These are phyloP conservation scores for Aspergillus diversus DNA, from an alignment of 495 filamentous ascomycete genomes.

Conservation along the genomic window DNA sequence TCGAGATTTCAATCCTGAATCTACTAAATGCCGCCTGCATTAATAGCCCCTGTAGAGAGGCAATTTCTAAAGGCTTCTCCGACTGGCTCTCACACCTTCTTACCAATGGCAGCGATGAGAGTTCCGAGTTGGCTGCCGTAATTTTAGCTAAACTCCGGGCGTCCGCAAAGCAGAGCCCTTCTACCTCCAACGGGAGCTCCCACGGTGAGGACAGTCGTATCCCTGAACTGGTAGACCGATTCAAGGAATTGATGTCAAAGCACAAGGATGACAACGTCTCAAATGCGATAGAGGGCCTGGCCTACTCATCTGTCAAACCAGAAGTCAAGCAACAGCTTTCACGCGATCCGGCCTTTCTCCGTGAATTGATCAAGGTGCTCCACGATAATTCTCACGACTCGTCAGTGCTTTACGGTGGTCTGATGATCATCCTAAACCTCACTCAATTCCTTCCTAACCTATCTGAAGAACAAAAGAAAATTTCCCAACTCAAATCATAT, in stretches of 20 bases:
- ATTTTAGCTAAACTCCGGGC: constrained; percentile 75
- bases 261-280: constrained; percentile 59
- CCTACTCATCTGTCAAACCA: constrained; percentile 83
- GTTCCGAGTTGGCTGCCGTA: constrained; percentile 77
- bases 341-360: constrained; percentile 66
- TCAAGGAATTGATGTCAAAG: constrained; percentile 74
- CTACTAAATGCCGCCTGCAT: constrained; percentile 91
- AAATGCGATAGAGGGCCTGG: constrained; percentile 87
- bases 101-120: constrained; percentile 64
- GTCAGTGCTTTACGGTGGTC: constrained; percentile 77
- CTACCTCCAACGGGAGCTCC: constrained; percentile 42
- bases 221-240: constrained; percentile 73
- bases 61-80: constrained; percentile 75
- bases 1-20: constrained; percentile 81
- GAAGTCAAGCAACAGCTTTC: constrained; percentile 79
- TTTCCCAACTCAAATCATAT: constrained; percentile 89
- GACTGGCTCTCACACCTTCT: constrained; percentile 83
- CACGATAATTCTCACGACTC: constrained; percentile 62
- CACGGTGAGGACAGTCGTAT: constrained; percentile 58
- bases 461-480: constrained; percentile 88
- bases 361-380: constrained; percentile 65
- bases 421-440: constrained; percentile 83
- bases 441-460: constrained; percentile 77
- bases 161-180: constrained; percentile 44
- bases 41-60: constrained; percentile 74